phyloP scores from a whole-genome alignment of 306 rosid genomes.

The Acmispon strigosus region DNA sequence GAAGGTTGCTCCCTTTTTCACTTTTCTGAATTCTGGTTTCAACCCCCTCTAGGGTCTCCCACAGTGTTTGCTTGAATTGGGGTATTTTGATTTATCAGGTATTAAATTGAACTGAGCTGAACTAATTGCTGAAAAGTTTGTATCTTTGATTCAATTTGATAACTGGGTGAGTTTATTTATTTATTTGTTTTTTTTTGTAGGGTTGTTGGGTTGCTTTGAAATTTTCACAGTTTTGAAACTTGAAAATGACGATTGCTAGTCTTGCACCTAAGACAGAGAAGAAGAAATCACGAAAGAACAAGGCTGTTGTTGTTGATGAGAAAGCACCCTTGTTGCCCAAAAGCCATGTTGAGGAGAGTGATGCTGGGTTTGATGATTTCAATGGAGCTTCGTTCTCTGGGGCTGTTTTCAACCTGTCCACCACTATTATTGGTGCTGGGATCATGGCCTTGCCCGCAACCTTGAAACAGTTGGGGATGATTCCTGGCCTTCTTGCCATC shows the following conservation, averaged over 20 bases:
- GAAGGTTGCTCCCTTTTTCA: slow-evolving; percentile 3
- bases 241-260: slow-evolving; percentile 56
- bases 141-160: not conserved
- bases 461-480: slow-evolving; percentile 67
- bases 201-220: slow-evolving; percentile 17
- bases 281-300: slow-evolving; percentile 49
- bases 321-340: slow-evolving; percentile 81
- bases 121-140: slow-evolving; percentile 7
- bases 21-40: slow-evolving; percentile 18
- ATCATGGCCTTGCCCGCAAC: slow-evolving; percentile 97
- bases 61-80: slow-evolving; percentile 5
- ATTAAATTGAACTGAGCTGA: slow-evolving; percentile 2
- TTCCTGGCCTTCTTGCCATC: slow-evolving; percentile 57
- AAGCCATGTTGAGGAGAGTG: slow-evolving; percentile 29
- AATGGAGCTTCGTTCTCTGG: slow-evolving; percentile 90
- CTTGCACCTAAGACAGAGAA: slow-evolving; percentile 49
- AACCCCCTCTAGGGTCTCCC: not conserved
- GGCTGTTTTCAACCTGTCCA: slow-evolving; percentile 81
- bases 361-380: slow-evolving; percentile 67
- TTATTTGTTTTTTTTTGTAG: not conserved
- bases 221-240: not conserved
- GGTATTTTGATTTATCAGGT: slow-evolving; percentile 20
- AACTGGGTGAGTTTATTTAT: slow-evolving; percentile 11
- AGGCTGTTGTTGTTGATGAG: slow-evolving; percentile 49
- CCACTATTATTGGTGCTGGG: slow-evolving; percentile 91